phyloP scores from a whole-genome alignment of 768 basidiomycete genomes.

The Mycena venus region DNA sequence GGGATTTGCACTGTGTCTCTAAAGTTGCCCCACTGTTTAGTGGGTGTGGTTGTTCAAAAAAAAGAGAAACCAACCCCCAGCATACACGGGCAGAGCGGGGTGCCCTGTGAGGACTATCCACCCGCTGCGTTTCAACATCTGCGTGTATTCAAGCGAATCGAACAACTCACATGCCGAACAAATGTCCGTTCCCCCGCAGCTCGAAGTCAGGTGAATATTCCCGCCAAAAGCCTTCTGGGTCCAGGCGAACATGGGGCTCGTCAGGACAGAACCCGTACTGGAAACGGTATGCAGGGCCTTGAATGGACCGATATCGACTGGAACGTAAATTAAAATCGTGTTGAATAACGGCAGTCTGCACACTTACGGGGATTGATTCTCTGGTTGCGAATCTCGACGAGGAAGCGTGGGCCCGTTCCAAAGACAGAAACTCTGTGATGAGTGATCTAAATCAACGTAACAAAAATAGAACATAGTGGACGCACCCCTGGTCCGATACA shows the following conservation, averaged over 20 bases:
- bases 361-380: conserved; percentile 54
- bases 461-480: neutral
- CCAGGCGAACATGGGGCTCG: conserved; percentile 78
- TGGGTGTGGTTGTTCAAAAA: neutral
- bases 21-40: neutral
- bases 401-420: conserved; percentile 59
- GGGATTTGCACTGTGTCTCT: conserved; percentile 74
- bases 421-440: conserved; percentile 47
- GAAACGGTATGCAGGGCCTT: conserved; percentile 63
- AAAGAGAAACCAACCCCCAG: conserved; percentile 63
- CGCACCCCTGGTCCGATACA: conserved; percentile 55
- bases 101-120: conserved; percentile 66
- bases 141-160: neutral
- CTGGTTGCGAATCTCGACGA: conserved; percentile 59
- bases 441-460: conserved; percentile 41
- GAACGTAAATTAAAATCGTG: neutral
- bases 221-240: conserved; percentile 69
- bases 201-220: conserved; percentile 63
- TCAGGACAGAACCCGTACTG: conserved; percentile 75
- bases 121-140: neutral
- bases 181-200: conserved; percentile 81
- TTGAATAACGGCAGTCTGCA: neutral
- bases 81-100: conserved; percentile 65
- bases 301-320: conserved; percentile 67
- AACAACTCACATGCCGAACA: conserved; percentile 69